phyloP scores from a whole-genome alignment of 2,329 filamentous ascomycete species.

The Epichloe sibirici region DNA sequence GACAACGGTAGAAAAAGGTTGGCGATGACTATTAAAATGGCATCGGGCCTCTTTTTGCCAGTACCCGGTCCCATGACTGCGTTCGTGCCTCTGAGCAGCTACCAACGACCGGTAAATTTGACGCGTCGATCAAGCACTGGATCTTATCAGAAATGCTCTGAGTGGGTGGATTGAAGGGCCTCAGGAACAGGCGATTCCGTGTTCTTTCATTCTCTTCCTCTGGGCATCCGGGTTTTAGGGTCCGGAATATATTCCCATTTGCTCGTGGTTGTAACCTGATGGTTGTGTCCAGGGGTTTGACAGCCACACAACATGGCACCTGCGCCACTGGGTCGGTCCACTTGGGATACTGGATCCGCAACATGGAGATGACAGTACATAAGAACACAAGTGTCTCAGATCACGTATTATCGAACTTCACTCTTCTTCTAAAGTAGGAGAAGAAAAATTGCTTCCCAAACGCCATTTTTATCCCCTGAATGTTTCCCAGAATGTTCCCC shows the following conservation, averaged over 20 bases:
- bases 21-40: constrained; percentile 45
- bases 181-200: background rate
- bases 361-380: background rate
- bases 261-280: background rate
- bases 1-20: constrained; percentile 70
- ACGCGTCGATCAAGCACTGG: background rate
- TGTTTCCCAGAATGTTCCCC: background rate
- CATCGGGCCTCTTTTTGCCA: constrained; percentile 18
- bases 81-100: background rate
- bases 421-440: background rate
- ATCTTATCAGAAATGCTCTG: background rate
- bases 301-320: background rate
- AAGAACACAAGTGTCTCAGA: background rate
- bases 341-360: background rate
- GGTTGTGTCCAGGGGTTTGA: background rate
- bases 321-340: background rate
- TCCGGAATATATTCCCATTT: background rate
- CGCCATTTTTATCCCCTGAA: background rate
- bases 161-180: background rate
- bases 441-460: background rate
- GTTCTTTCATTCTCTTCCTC: background rate
- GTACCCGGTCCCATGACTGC: constrained; percentile 15
- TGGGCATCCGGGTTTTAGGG: background rate
- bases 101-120: background rate
- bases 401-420: background rate